A percentile compares a stretch with the other conserved stretches of the same genome.
These are phyloP conservation scores for Nemania sp. DNA, from an alignment of 2,329 filamentous ascomycete species.

Conservation along the genomic window DNA sequence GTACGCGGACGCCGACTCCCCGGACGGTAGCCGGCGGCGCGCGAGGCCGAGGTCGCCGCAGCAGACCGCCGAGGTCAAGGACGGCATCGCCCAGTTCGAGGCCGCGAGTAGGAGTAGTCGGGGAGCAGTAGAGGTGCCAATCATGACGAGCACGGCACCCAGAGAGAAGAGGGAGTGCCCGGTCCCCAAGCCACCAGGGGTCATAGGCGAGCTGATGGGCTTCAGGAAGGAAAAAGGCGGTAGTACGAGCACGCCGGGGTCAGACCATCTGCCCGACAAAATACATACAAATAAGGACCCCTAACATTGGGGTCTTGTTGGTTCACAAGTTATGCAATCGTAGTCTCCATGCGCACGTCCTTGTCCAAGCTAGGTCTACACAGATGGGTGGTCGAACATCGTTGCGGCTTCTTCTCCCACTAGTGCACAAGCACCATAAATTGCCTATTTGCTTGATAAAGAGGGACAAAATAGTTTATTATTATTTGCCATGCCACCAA, in stretches of 20 bases:
- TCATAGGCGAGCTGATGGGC: constrained; percentile 76
- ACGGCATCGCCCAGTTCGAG: constrained; percentile 54
- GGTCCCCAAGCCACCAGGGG: constrained; percentile 87
- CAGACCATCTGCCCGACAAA: neutral
- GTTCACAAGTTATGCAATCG: neutral
- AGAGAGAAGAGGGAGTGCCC: constrained; percentile 76
- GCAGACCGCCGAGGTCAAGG: constrained; percentile 45
- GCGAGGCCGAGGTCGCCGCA: constrained; percentile 40
- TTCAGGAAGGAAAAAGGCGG: constrained; percentile 54
- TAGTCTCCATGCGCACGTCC: constrained; percentile 1
- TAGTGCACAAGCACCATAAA: neutral
- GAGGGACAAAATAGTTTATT: neutral
- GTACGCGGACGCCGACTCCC: constrained; percentile 65
- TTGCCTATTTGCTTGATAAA: neutral
- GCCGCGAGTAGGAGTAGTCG: constrained; percentile 10
- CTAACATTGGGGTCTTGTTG: no score
- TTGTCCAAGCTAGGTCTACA: constrained; percentile 2
- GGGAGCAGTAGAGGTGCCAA: neutral
- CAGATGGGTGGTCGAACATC: neutral
- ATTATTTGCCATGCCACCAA: neutral
- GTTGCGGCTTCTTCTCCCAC: neutral
- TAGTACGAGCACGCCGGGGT: neutral
- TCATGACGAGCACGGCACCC: constrained; percentile 24
- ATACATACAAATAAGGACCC: neutral
- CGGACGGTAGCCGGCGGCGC: constrained; percentile 27